These are phyloP conservation scores for Corynespora cassiicola DNA, from an alignment of 2,329 filamentous ascomycete genomes.

Conservation along the genomic window DNA sequence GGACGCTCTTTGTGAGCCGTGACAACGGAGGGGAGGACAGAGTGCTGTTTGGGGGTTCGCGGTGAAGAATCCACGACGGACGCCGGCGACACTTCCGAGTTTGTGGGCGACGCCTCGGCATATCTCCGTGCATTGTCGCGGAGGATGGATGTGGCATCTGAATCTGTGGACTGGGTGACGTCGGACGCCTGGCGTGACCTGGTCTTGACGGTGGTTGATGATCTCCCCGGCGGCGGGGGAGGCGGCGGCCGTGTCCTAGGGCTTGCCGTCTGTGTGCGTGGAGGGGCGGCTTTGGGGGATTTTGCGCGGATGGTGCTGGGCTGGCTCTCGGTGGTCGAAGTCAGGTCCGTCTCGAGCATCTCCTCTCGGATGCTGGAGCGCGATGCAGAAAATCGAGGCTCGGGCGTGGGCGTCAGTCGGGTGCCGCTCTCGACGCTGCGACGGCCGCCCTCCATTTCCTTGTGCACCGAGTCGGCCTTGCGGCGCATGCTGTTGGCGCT, in stretches of 20 bases:
- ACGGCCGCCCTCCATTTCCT: slow-evolving; percentile 47
- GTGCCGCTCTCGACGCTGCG: slow-evolving; percentile 50
- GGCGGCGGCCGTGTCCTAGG: too few species aligned
- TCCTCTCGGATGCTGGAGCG: slow-evolving; percentile 49
- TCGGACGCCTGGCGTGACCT: slow-evolving; percentile 47
- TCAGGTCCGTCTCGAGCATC: slow-evolving; percentile 49
- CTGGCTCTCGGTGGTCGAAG: slow-evolving; percentile 49
- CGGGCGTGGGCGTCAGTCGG: slow-evolving; percentile 40
- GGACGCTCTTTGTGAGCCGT: slow-evolving; percentile 42
- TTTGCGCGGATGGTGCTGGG: slow-evolving; percentile 47
- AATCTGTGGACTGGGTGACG: slow-evolving; percentile 51
- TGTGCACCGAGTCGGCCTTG: slow-evolving; percentile 40
- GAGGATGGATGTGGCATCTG: slow-evolving; percentile 54
- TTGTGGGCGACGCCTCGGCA: slow-evolving; percentile 37
- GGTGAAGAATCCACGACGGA: slow-evolving; percentile 54
- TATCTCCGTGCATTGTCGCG: slow-evolving; percentile 36
- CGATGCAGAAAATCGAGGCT: slow-evolving; percentile 48
- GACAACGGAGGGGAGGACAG: slow-evolving; percentile 40
- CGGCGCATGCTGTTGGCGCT: slow-evolving; percentile 53
- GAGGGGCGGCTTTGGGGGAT: slow-evolving; percentile 22
- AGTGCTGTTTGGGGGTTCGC: slow-evolving; percentile 51
- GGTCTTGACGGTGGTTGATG: slow-evolving; percentile 25
- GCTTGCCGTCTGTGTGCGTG: slow-evolving; percentile 30
- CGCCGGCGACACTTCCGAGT: slow-evolving; percentile 48
- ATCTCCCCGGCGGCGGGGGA: slow-evolving; percentile 17